Base-by-base conservation (phyloP, 805 yeast genomes). In the Zygosaccharomyces bisporus region DNA sequence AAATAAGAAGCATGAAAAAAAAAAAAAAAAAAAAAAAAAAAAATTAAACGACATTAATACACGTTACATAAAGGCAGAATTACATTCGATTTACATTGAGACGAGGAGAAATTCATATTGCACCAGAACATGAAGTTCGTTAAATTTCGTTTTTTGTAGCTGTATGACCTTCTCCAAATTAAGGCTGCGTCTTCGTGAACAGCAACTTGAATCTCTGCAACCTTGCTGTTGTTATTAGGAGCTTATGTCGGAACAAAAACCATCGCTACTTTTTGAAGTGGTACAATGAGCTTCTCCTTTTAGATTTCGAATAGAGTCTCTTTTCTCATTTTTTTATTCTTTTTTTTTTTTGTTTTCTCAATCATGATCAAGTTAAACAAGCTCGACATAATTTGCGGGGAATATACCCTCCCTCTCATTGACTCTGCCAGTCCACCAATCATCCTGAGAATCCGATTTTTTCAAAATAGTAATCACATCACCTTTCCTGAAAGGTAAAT, bases 371-470 rank as follows among this genome's bases (percentile, higher is more conserved):
- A 17, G 20, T 55, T 46, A 69, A 9, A 70, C 74, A 56, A 90
- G 67, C 61, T 90, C 95, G 34, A 91, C 97, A 61, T 91, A 91
- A 64, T 91, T 91, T 2, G 99, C 99, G 7, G 99, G 99, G 76
- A 91, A 91, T 17, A 90, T 90, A 34, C 99, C 99, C 56, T 86
- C 87, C 49, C 68, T 69, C 9, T 95, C 91, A 54, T 85, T 86
- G 43, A 80, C 71, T 61, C 85, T 80, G 20, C 99, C 99, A 0
- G 96, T 88, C 99, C 99, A 93, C 99, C 99, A 93, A 64, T 93
- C 98, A 63, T 93, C 95, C 39, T 81, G 79, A 10, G 96, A 83
- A 6, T 85, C 90, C 7, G 93, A 81, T 66, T 86, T 87, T 65
- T 89, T 87, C 44, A 86, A 70, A 53, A 93, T 85, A 34, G 87